Percentiles rank a stretch among this genome's conserved stretches.
These are phyloP conservation scores for Exophiala spinifera DNA, from an alignment of 2,329 filamentous ascomycete genomes.

Conservation along the genomic window DNA sequence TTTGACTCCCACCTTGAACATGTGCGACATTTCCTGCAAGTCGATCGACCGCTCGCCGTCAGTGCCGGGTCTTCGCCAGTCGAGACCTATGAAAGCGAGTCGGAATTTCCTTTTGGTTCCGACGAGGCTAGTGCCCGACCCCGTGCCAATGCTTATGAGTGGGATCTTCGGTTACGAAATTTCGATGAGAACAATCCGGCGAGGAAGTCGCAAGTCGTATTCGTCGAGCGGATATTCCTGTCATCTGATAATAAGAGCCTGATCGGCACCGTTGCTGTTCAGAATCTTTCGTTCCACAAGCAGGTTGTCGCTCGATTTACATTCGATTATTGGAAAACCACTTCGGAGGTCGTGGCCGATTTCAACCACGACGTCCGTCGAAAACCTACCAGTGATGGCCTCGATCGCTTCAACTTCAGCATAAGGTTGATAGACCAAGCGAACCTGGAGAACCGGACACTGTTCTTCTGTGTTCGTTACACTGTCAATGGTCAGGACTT, in stretches of 20 bases:
- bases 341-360: conserved; percentile 88
- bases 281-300: conserved; percentile 89
- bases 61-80: conserved; percentile 90
- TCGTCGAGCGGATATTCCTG: conserved; percentile 80
- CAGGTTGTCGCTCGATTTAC: conserved; percentile 89
- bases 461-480: conserved; percentile 90
- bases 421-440: conserved; percentile 90
- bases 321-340: conserved; percentile 97
- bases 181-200: conserved; percentile 67
- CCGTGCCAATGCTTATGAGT: conserved; percentile 63
- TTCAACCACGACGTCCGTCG: conserved; percentile 75
- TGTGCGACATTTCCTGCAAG: conserved; percentile 89
- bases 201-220: conserved; percentile 62
- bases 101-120: conserved; percentile 78
- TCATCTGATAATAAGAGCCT: conserved; percentile 84
- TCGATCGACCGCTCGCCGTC: conserved; percentile 92
- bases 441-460: conserved; percentile 86
- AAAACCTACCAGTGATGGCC: conserved; percentile 58
- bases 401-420: conserved; percentile 89
- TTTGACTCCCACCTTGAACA: conserved; percentile 97
- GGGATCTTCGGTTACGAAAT: conserved; percentile 82
- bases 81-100: conserved; percentile 81
- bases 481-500: conserved; percentile 77
- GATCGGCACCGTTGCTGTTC: conserved; percentile 77
- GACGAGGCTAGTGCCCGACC: conserved; percentile 45